Percentiles rank a stretch among this genome's conserved stretches.
Conservation (phyloP, 2,329 filamentous ascomycete species). For the Chaetoscypha palmicola region DNA sequence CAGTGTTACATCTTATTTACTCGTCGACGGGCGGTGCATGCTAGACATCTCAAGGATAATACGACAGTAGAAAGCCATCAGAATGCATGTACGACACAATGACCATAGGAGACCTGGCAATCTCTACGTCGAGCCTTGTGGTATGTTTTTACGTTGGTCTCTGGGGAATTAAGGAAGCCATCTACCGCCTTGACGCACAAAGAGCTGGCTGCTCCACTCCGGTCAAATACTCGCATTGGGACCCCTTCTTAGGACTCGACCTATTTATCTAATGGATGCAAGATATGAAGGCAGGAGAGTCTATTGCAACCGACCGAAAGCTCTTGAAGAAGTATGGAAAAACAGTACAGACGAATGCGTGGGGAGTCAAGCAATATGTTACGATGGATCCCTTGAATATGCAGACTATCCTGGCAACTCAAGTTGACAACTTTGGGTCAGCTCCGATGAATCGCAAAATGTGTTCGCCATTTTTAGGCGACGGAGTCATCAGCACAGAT, state of each 20-base stretch:
- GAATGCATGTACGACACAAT: no score
- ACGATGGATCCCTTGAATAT: slow-evolving; percentile 1
- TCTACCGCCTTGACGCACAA: slow-evolving; percentile 1
- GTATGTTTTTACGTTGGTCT: no score
- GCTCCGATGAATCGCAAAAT: slow-evolving; percentile 3
- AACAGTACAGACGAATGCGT: slow-evolving; percentile 2
- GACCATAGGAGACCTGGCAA: no score
- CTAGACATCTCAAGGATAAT: no score
- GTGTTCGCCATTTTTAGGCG: slow-evolving; percentile 1
- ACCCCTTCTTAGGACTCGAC: slow-evolving; percentile 5
- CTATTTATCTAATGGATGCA: not conserved
- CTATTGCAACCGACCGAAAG: slow-evolving; percentile 1
- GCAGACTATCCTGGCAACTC: slow-evolving; percentile 1
- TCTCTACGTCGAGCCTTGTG: no score
- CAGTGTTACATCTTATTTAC: no score
- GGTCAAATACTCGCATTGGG: slow-evolving; percentile 1
- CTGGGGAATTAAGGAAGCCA: no score
- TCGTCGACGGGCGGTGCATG: no score
- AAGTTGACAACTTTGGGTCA: slow-evolving; percentile 3
- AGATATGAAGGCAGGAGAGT: slow-evolving; percentile 5
- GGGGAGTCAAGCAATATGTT: slow-evolving; percentile 4
- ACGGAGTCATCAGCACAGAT: not conserved
- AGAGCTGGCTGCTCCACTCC: slow-evolving; percentile 3
- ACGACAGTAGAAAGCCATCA: no score
- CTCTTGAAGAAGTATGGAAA: slow-evolving; percentile 5